Percentiles rank a stretch among this genome's conserved stretches.
phyloP scores from a whole-genome alignment of 805 yeast genomes.

The Brettanomyces bruxellensis region DNA sequence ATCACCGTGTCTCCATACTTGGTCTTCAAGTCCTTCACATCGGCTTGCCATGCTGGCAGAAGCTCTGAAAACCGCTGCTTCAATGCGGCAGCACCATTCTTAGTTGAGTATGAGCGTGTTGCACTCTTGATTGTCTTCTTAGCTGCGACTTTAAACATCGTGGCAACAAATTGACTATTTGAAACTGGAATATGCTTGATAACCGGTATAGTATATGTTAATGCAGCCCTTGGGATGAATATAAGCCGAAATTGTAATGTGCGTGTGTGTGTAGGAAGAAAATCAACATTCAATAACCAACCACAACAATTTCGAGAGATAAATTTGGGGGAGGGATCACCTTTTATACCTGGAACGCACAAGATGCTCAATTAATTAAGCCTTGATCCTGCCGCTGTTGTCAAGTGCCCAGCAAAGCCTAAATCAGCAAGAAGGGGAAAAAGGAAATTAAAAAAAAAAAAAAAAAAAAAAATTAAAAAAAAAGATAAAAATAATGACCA shows the following conservation, averaged over 20 bases:
- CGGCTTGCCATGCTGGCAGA: slow-evolving; percentile 86
- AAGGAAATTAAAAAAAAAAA: too few species aligned
- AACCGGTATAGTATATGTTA: too few species aligned
- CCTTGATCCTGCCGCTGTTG: too few species aligned
- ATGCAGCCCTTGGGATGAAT: not conserved
- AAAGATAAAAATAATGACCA: too few species aligned
- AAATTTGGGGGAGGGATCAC: too few species aligned
- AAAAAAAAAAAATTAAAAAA: too few species aligned
- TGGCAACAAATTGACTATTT: not conserved
- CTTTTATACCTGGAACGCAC: too few species aligned
- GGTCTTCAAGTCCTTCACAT: slow-evolving; percentile 81
- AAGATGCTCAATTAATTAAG: too few species aligned
- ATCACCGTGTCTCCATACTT: slow-evolving; percentile 78
- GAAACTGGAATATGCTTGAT: not conserved
- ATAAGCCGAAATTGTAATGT: not conserved
- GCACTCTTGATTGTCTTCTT: not conserved
- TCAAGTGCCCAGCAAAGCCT: too few species aligned
- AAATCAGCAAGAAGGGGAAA: too few species aligned
- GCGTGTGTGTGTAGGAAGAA: not conserved
- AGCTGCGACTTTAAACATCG: slow-evolving; percentile 1
- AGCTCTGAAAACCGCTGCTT: slow-evolving; percentile 92
- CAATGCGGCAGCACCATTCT: slow-evolving; percentile 35
- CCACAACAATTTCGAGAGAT: not conserved
- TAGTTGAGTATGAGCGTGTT: not conserved
- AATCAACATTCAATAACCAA: too few species aligned